Percentiles rank a stretch among this genome's conserved stretches.
Evolutionary conservation across 2,329 filamentous ascomycete species (phyloP).

Genomic region (Diplodia scrobiculata): DNA sequence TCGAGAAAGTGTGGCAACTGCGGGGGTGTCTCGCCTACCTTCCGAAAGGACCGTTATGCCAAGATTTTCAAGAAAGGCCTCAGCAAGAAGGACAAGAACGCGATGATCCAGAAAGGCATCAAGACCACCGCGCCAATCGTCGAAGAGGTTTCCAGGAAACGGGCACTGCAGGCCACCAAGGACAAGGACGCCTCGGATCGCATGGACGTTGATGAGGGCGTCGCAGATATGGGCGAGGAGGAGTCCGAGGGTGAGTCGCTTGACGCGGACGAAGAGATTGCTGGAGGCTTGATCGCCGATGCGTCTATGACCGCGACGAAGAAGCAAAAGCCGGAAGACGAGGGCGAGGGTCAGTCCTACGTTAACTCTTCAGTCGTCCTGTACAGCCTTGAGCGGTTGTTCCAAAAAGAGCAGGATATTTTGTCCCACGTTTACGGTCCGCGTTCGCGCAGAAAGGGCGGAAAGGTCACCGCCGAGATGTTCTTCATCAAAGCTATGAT

Average conservation of each 20-base stretch:
- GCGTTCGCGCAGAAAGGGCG: constrained; percentile 58
- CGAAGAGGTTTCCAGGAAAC: constrained; percentile 22
- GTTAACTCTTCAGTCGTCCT: constrained; percentile 82
- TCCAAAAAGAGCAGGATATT: constrained; percentile 83
- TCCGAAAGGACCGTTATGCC: constrained; percentile 84
- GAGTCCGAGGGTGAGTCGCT: constrained; percentile 38
- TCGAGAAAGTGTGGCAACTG: constrained; percentile 70
- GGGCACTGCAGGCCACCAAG: constrained; percentile 39
- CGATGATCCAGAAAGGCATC: constrained; percentile 72
- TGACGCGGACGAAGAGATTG: constrained; percentile 47
- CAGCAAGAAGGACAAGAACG: constrained; percentile 70
- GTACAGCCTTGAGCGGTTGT: constrained; percentile 74
- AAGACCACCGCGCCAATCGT: constrained; percentile 69
- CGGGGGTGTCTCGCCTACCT: constrained; percentile 73
- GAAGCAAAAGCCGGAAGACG: constrained; percentile 46
- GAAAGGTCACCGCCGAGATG: constrained; percentile 74
- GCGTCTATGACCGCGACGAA: constrained; percentile 38
- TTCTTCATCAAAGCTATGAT: constrained; percentile 88
- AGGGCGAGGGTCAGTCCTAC: constrained; percentile 64
- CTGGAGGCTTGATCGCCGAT: constrained; percentile 36
- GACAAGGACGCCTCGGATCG: constrained; percentile 50
- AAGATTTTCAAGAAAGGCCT: constrained; percentile 91
- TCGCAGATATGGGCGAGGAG: constrained; percentile 61
- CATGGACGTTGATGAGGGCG: constrained; percentile 65
- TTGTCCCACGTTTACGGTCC: constrained; percentile 83